A percentile compares a stretch with the other conserved stretches of the same genome.
Evolutionary conservation across 2,329 filamentous ascomycete species (phyloP).

Genomic region (Cladophialophora carrionii): DNA sequence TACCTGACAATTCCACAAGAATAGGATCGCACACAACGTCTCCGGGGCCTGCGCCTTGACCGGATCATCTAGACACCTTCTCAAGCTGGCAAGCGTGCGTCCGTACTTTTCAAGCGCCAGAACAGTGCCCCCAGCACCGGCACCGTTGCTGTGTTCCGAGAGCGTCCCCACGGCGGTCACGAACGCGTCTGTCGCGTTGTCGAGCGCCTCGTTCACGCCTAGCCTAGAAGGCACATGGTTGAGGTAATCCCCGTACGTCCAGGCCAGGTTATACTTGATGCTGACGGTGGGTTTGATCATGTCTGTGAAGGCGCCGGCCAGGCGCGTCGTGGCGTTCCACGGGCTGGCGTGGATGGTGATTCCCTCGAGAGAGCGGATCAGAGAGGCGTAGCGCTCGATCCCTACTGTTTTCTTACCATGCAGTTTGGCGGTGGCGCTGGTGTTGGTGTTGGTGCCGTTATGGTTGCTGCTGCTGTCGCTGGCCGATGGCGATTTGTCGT

Average conservation of each 20-base stretch:
- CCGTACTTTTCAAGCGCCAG: conserved; percentile 41
- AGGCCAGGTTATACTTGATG: conserved; percentile 53
- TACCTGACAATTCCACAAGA: conserved; percentile 42
- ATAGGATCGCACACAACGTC: conserved; percentile 41
- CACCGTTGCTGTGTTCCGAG: no score
- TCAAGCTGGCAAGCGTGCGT: conserved; percentile 36
- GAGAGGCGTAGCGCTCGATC: background rate
- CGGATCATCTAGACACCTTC: conserved; percentile 39
- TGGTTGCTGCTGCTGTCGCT: background rate
- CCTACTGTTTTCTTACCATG: background rate
- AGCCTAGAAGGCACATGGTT: conserved; percentile 52
- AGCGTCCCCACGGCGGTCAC: conserved; percentile 39
- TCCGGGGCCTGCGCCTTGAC: conserved; percentile 36
- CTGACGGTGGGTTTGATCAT: conserved; percentile 46
- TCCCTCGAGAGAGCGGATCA: background rate
- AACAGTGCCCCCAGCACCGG: conserved; percentile 24
- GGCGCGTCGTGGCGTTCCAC: conserved; percentile 42
- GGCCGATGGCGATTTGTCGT: conserved; percentile 23
- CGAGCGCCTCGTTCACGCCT: conserved; percentile 53
- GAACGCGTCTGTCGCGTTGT: conserved; percentile 42
- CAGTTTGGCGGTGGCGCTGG: no score
- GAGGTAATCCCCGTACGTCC: conserved; percentile 54
- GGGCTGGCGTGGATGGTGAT: conserved; percentile 33
- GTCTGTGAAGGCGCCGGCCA: conserved; percentile 44
- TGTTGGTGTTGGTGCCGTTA: no score